Base-by-base conservation (phyloP, 139 green algal genomes). In the Picochlorum sp. region DNA sequence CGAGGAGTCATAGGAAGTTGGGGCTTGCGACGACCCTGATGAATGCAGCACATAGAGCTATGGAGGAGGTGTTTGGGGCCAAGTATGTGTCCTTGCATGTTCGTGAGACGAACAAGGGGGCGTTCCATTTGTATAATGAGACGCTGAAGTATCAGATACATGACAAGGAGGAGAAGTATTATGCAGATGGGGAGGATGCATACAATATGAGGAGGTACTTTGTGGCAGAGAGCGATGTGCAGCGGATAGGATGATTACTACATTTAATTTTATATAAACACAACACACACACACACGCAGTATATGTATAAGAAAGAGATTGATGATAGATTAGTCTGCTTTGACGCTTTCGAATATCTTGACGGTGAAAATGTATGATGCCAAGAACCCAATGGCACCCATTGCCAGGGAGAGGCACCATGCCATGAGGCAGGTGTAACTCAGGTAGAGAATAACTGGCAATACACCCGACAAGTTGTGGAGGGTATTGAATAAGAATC, bases 21-120 rank as follows among this genome's bases (percentile, higher is more conserved):
- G 94, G 94, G 16, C 72, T 99, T 4, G 94, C 93, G 15, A 91
- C 90, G 14, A 90, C 86, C 72, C 88, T 99, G 3, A 98, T 99
- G 93, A 76, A 52, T 16, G 81, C 88, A 20, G 89, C 94, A 63
- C 92, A 96, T 64, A 68, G 66, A 28, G 90, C 88, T 6, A 98
- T 97, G 92, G 72, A 82, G 61, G 82, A 96, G 32, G 88, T 95
- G n/a, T 99, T 98, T 81, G 85, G 77, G 11, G 87, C 93, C 1
- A 75, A 95, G 57, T 98, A 97, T 75, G 85, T 85, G 32, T 95
- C 86, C 1, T 80, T 99, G 45, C 94, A 99, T 72, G 94, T 99
- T 55, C 83, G 94, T 8, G 94, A 96, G 9, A 89, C 79, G 57
- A 99, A 99, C 85, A 80, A 85, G 52, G 93, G 85, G 9, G 94